These are phyloP conservation scores for Pestalotiopsis sp. DNA, from an alignment of 2,329 filamentous ascomycete species.

Conservation along the genomic window DNA sequence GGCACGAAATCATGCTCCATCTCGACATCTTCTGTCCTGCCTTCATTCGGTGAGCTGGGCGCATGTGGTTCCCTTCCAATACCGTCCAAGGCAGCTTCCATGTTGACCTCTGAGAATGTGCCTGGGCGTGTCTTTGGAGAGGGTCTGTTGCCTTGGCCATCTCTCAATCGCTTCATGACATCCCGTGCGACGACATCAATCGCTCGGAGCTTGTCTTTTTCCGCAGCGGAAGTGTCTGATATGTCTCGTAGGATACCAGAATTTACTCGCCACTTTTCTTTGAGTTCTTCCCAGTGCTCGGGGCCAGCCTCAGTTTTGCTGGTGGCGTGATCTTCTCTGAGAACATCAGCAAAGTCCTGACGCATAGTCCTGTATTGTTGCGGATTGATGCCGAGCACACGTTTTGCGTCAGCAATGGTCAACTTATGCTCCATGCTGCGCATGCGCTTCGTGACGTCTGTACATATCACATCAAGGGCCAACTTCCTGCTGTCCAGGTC, in stretches of 20 bases:
- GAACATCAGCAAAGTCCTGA: slow-evolving; percentile 65
- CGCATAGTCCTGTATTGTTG: slow-evolving; percentile 60
- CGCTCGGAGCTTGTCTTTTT: slow-evolving; percentile 62
- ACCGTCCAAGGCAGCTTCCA: background rate
- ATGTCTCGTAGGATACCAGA: slow-evolving; percentile 58
- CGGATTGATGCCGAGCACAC: slow-evolving; percentile 49
- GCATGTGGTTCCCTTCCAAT: background rate
- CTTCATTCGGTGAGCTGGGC: background rate
- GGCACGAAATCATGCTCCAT: background rate
- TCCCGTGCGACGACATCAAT: slow-evolving; percentile 74
- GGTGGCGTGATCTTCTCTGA: slow-evolving; percentile 68
- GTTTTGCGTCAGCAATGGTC: slow-evolving; percentile 76
- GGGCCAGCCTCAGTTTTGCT: slow-evolving; percentile 74
- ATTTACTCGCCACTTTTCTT: slow-evolving; percentile 65
- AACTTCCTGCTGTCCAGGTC: slow-evolving; percentile 65
- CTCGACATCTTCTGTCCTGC: background rate
- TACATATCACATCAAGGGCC: slow-evolving; percentile 78
- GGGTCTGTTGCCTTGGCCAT: slow-evolving; percentile 61
- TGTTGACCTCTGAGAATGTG: too few species aligned
- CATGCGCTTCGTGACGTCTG: slow-evolving; percentile 81
- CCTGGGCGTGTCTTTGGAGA: background rate
- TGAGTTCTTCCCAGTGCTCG: slow-evolving; percentile 72
- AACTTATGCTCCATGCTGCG: slow-evolving; percentile 66
- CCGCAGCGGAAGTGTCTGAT: slow-evolving; percentile 51
- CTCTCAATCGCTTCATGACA: slow-evolving; percentile 75